Base-by-base conservation (phyloP, 805 yeast species). In the Teunomyces stri region DNA sequence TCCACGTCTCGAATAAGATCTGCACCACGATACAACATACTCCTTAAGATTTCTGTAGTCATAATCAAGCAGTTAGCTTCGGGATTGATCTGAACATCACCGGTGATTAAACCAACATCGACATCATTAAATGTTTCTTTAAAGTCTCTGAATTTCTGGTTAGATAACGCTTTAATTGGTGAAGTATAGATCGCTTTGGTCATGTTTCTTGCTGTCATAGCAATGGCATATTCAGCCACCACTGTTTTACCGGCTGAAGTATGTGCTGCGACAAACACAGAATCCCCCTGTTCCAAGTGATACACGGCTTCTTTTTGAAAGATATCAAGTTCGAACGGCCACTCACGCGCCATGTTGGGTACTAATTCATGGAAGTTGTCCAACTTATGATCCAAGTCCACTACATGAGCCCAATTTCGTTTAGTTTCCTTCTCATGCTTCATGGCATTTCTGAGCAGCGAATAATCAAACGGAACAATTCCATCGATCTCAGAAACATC, bases 221-320 rank as follows among this genome's bases (percentile, higher is more conserved):
- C 96, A 65, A 92, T 94, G 3, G 98, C 98, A 62, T 92, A 92
- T 63, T 92, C 99, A 0, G 99, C 99, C 21, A 94, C 96, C 3
- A 92, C 99, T 0, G 99, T 92, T 61, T 92, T 92, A 68, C 99
- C 99, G 0, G 99, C 99, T 3, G 98, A 92, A 0, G 99, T 92
- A 65, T 92, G 99, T 0, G 99, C 99, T 3, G 98, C 98, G 2
- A 94, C 96, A 68, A 94, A 94, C 3, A 94, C 99, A 6, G 98
- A 92, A 61, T 94, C 99, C 33, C 98, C 98, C 65, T 90, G 96
- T 61, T 94, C 99, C 51, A 94, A 73, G 66, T 91, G 98, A 61
- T 87, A 94, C 0, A 94, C 87, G 0, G 99, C 99, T 68, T 94
- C 98, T 61, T 94, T 90, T 64, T 94, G 99, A 68, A 94, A 94